Evolutionary conservation across 257 asterid genomes (phyloP), one percentile per base, ranked within the genome.

Genomic region (Scutellaria barbata): DNA sequence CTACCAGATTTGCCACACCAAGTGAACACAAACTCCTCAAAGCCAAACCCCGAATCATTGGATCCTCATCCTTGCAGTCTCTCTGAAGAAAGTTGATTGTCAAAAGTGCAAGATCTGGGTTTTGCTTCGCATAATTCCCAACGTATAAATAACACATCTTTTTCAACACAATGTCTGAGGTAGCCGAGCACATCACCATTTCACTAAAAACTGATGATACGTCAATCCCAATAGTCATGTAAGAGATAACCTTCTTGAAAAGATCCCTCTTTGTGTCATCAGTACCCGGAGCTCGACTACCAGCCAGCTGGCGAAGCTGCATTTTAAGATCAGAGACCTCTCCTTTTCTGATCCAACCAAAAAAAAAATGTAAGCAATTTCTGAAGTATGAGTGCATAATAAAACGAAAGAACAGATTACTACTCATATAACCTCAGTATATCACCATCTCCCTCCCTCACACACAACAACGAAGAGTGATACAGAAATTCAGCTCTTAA

Each of bases 111-210:
- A 95, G 96, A 69, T 95, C 99, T 0, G 99, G 99, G 73, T 95
- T 95, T 85, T 87, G 67, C 85, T 95, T 92, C 0, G 99, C 99
- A 43, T 95, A 95, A 80, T 95, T 92, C 58, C 99, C 98, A 0
- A 95, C 99, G 48, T 95, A 95, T 63, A 95, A 82, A 67, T 95
- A 95, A 75, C 98, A 95, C 99, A 92, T 95, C 85, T 95, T 95
- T 79, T 95, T 92, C 22, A 92, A 96, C 80, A 95, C 97, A 13
- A 95, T 95, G 77, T 95, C 99, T 0, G 99, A 88, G 20, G 98
- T 92, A 3, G 97, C 97, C 17, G 98, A 92, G 84, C 99, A 95
- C 99, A 95, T 95, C 79, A 95, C 99, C 99, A 92, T 95, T 81
- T 95, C 98, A 58, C 98, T 92, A 59, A 95, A 95, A 63, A 92